These are phyloP conservation scores for Phlebopus sp. DNA, from an alignment of 1,284 basidiomycete species.

Conservation along the genomic window DNA sequence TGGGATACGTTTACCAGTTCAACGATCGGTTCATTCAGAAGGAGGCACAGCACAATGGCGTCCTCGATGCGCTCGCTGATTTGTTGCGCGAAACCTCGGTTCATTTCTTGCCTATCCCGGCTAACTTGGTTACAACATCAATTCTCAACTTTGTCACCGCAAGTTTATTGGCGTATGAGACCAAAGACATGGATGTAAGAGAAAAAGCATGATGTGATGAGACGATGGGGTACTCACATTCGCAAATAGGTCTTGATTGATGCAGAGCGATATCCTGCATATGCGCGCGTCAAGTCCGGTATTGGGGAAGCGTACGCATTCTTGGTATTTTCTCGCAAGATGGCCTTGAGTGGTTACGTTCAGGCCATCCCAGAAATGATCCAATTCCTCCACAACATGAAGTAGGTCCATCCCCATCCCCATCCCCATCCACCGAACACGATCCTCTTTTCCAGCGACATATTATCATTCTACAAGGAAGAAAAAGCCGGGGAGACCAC, in stretches of 20 bases:
- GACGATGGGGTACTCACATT: not conserved
- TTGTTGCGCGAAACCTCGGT: constrained; percentile 11
- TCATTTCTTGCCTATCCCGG: constrained; percentile 18
- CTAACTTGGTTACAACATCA: constrained; percentile 30
- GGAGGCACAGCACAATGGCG: no score
- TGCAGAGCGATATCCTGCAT: constrained; percentile 27
- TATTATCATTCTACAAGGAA: constrained; percentile 44
- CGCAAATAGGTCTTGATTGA: not conserved
- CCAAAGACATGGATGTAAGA: constrained; percentile 18
- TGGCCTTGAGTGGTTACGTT: constrained; percentile 30
- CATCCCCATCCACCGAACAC: no score
- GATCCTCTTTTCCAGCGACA: constrained; percentile 29
- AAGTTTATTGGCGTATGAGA: constrained; percentile 29
- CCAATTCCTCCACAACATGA: constrained; percentile 29
- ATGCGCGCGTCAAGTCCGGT: constrained; percentile 30
- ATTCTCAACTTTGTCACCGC: constrained; percentile 26
- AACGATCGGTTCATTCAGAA: no score
- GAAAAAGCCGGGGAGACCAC: constrained; percentile 33
- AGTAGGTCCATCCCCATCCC: constrained; percentile 24
- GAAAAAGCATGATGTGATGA: not conserved
- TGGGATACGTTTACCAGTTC: constrained; percentile 19
- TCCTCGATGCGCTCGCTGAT: no score
- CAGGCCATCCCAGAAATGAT: constrained; percentile 34
- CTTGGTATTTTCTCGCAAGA: constrained; percentile 28
- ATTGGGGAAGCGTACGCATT: constrained; percentile 27